Percentiles rank a stretch among this genome's conserved stretches.
These are phyloP conservation scores for Carpinus viminea DNA, from an alignment of 306 rosid genomes.

Conservation along the genomic window DNA sequence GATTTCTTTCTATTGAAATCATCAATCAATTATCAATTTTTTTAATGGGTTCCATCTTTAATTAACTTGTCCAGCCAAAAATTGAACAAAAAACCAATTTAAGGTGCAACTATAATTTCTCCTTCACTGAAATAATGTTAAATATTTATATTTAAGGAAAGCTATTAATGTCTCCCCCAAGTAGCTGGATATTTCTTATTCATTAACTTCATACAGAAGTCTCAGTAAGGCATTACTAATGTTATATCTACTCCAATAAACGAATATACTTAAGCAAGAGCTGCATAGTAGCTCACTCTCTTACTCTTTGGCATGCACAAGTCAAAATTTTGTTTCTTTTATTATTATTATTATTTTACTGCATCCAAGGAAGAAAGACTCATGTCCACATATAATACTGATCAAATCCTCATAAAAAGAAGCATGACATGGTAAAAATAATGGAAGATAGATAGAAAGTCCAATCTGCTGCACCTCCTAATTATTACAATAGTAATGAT, in stretches of 20 bases:
- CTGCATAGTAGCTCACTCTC: slow-evolving; percentile 16
- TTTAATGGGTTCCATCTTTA: background rate
- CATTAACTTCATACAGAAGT: slow-evolving; percentile 6
- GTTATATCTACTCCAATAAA: background rate
- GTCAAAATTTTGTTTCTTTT: background rate
- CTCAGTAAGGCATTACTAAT: background rate
- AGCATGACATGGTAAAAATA: background rate
- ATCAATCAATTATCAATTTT: background rate
- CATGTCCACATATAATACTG: background rate
- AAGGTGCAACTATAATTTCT: background rate
- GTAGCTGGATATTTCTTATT: slow-evolving; percentile 18
- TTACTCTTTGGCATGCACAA: slow-evolving; percentile 6
- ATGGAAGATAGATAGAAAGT: background rate
- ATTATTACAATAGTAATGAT: too few species aligned
- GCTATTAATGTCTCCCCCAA: slow-evolving; percentile 1
- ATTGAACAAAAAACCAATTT: background rate
- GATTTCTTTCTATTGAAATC: background rate
- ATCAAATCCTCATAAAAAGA: background rate
- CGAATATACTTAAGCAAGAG: background rate
- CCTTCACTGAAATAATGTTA: background rate
- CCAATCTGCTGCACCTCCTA: too few species aligned
- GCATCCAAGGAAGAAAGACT: slow-evolving; percentile 2
- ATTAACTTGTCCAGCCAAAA: background rate
- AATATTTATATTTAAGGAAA: background rate
- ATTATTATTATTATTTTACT: background rate